Evolutionary conservation across 2,329 filamentous ascomycete species (phyloP).

Genomic region (Stachybotrys elegans): DNA sequence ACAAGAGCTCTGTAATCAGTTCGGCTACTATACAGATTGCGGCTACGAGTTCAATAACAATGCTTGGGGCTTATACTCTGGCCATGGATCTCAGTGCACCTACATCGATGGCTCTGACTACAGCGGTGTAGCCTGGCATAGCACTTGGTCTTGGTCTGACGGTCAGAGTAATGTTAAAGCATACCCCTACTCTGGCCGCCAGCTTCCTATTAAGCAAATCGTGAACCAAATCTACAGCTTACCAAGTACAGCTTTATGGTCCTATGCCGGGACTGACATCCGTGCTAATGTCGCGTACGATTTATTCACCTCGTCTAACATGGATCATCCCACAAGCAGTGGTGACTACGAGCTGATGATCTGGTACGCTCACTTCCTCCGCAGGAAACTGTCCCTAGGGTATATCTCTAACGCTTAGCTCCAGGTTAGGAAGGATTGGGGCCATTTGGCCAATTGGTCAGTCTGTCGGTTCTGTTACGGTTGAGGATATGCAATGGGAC

Average conservation of each 20-base stretch:
- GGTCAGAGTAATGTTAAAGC: conserved; percentile 33
- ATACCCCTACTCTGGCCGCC: conserved; percentile 23
- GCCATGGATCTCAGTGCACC: conserved; percentile 33
- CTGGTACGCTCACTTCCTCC: conserved; percentile 38
- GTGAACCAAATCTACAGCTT: conserved; percentile 27
- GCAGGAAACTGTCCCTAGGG: too few species aligned
- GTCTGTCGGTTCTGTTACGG: conserved; percentile 46
- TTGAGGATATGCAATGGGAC: conserved; percentile 49
- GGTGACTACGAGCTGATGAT: conserved; percentile 59
- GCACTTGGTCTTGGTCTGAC: conserved; percentile 34
- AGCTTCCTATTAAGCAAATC: conserved; percentile 15
- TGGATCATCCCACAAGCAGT: conserved; percentile 26
- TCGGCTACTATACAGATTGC: conserved; percentile 12
- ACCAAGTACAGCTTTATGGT: conserved; percentile 26
- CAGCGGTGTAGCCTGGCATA: conserved; percentile 31
- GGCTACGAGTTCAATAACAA: conserved; percentile 29
- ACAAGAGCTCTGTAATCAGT: conserved; percentile 17
- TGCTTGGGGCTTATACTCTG: conserved; percentile 29
- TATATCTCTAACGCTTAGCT: too few species aligned
- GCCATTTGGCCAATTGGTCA: conserved; percentile 13
- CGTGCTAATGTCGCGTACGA: conserved; percentile 56
- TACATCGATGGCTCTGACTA: conserved; percentile 27
- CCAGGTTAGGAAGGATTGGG: conserved; percentile 14
- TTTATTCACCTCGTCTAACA: conserved; percentile 45
- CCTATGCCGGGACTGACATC: conserved; percentile 21